phyloP scores from a whole-genome alignment of 306 rosid genomes.

The Dicorynia guianensis region DNA sequence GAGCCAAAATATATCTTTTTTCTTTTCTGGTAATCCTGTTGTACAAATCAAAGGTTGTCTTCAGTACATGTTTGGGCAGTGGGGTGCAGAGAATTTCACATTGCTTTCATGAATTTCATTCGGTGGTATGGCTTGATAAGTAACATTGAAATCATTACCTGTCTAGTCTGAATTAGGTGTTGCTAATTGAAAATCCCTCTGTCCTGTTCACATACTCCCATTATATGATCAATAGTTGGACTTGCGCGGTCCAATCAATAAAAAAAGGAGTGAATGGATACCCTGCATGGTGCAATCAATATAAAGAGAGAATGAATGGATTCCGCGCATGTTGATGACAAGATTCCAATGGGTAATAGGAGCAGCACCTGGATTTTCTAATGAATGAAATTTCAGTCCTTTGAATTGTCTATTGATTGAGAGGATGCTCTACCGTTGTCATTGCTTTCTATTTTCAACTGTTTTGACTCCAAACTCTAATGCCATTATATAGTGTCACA shows the following conservation, averaged over 20 bases:
- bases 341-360: conserved; percentile 3
- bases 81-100: conserved; percentile 22
- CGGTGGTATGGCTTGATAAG: background rate
- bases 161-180: conserved; percentile 8
- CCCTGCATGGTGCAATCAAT: too few relatives aligned
- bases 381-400: conserved; percentile 19
- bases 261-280: too few relatives aligned
- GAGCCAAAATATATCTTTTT: too few relatives aligned
- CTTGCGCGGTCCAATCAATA: background rate
- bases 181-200: conserved; percentile 1
- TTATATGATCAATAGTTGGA: background rate
- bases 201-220: background rate
- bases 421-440: conserved; percentile 5
- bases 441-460: conserved; percentile 28
- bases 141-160: background rate
- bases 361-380: background rate
- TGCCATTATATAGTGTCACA: background rate
- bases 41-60: too few relatives aligned
- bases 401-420: background rate
- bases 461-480: conserved; percentile 4
- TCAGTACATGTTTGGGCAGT: too few relatives aligned
- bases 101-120: conserved; percentile 7
- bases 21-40: background rate
- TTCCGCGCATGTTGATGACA: background rate
- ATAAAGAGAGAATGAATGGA: background rate